phyloP scores from a whole-genome alignment of 768 basidiomycete species.

The Boletus sp. region DNA sequence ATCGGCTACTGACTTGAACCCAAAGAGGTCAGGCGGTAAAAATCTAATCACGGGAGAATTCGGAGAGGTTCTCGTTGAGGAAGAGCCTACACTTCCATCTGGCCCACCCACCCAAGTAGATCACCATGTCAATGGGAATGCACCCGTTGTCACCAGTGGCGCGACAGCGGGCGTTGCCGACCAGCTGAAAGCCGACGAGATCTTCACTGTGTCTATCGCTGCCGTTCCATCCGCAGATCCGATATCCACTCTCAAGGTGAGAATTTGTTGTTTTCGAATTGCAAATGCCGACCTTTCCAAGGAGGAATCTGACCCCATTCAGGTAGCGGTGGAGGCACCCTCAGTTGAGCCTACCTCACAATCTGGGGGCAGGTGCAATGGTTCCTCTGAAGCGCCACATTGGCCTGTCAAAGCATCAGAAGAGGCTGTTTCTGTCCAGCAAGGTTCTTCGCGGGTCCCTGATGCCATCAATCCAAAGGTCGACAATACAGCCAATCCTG shows the following conservation, averaged over 20 bases:
- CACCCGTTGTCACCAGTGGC: constrained; percentile 20
- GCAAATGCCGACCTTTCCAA: constrained; percentile 4
- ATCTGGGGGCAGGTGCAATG: constrained; percentile 1
- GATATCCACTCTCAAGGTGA: constrained; percentile 9
- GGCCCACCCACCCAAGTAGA: constrained; percentile 28
- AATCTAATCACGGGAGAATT: constrained; percentile 57
- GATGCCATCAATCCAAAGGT: neutral
- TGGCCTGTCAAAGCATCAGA: constrained; percentile 3
- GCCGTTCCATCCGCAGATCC: neutral
- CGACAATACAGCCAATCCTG: neutral
- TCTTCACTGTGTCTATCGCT: constrained; percentile 1
- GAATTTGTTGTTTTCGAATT: neutral
- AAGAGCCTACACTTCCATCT: constrained; percentile 29
- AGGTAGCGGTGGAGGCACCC: constrained; percentile 3
- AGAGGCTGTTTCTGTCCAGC: constrained; percentile 5
- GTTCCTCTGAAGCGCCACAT: neutral
- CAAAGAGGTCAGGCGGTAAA: constrained; percentile 35
- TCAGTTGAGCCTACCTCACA: constrained; percentile 19
- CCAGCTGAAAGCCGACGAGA: constrained; percentile 6
- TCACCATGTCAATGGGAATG: constrained; percentile 28
- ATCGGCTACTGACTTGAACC: constrained; percentile 18
- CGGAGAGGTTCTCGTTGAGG: constrained; percentile 66
- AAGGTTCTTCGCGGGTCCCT: neutral
- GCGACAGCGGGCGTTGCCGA: constrained; percentile 19
- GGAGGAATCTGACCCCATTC: constrained; percentile 2